phyloP scores from a whole-genome alignment of 176 grass and related monocot species.

The Avena sativa region DNA sequence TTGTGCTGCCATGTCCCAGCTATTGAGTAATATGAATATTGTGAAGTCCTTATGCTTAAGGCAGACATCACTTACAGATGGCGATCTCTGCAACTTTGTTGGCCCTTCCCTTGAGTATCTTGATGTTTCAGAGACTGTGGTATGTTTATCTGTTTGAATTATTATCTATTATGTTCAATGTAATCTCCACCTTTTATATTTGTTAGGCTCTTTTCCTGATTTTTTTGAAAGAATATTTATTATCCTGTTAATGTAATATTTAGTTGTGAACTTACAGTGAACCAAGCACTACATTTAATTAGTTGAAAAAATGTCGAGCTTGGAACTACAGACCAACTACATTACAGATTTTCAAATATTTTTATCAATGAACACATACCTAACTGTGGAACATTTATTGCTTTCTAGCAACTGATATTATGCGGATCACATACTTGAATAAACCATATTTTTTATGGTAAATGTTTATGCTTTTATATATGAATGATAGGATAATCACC shows the following conservation, averaged over 20 bases:
- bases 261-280: conserved; percentile 38
- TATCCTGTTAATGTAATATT: conserved; percentile 22
- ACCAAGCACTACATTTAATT: conserved; percentile 12
- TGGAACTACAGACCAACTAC: conserved; percentile 26
- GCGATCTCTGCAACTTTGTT: conserved; percentile 53
- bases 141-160: conserved; percentile 42
- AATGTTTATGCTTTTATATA: conserved; percentile 15
- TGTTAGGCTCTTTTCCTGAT: neutral
- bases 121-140: conserved; percentile 83
- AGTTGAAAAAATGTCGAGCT: neutral
- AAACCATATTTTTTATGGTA: neutral
- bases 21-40: conserved; percentile 49
- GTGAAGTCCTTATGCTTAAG: conserved; percentile 62
- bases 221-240: conserved; percentile 23
- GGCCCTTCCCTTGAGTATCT: conserved; percentile 68
- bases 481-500: neutral
- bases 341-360: neutral
- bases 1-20: conserved; percentile 53
- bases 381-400: neutral
- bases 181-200: conserved; percentile 35
- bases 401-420: conserved; percentile 7
- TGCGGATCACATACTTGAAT: neutral
- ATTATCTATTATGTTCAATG: conserved; percentile 12
- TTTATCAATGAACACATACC: neutral
- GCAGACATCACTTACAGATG: conserved; percentile 67